These are phyloP conservation scores for Talaromyces proteolyticus DNA, from an alignment of 495 filamentous ascomycete genomes.

Conservation along the genomic window DNA sequence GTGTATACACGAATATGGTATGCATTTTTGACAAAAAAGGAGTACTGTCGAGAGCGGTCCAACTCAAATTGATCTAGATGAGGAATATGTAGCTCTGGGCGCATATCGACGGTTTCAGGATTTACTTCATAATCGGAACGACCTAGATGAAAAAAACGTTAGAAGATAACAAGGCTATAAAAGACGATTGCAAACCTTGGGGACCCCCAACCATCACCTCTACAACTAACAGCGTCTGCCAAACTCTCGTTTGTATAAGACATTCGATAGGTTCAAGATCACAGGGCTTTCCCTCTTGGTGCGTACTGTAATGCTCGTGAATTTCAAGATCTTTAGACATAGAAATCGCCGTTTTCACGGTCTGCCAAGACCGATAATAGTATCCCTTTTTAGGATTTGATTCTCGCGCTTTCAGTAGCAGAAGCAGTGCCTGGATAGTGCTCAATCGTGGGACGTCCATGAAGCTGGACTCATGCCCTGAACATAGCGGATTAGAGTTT, in stretches of 20 bases:
- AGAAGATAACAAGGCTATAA: conserved; percentile 13
- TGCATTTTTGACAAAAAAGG: conserved; percentile 70
- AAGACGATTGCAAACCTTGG: conserved; percentile 56
- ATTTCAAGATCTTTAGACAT: conserved; percentile 93
- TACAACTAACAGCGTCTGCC: conserved; percentile 82
- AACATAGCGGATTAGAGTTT: background rate
- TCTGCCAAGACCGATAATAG: conserved; percentile 98
- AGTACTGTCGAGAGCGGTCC: conserved; percentile 73
- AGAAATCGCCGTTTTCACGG: conserved; percentile 80
- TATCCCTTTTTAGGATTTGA: conserved; percentile 89
- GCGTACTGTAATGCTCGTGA: conserved; percentile 76
- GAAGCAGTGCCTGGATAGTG: conserved; percentile 85
- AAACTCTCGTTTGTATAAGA: conserved; percentile 76
- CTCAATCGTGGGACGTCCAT: conserved; percentile 91
- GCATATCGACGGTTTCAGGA: conserved; percentile 71
- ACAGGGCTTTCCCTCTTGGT: conserved; percentile 66
- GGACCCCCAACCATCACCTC: conserved; percentile 94
- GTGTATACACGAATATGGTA: conserved; percentile 74
- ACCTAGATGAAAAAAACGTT: conserved; percentile 50
- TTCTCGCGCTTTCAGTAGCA: conserved; percentile 88
- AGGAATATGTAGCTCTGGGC: conserved; percentile 52
- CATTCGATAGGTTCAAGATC: conserved; percentile 68
- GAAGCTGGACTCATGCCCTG: conserved; percentile 92
- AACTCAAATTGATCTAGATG: conserved; percentile 74
- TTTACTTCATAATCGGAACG: conserved; percentile 75